These are phyloP conservation scores for Chalaropsis ovoidea DNA, from an alignment of 2,329 filamentous ascomycete species.

Conservation along the genomic window DNA sequence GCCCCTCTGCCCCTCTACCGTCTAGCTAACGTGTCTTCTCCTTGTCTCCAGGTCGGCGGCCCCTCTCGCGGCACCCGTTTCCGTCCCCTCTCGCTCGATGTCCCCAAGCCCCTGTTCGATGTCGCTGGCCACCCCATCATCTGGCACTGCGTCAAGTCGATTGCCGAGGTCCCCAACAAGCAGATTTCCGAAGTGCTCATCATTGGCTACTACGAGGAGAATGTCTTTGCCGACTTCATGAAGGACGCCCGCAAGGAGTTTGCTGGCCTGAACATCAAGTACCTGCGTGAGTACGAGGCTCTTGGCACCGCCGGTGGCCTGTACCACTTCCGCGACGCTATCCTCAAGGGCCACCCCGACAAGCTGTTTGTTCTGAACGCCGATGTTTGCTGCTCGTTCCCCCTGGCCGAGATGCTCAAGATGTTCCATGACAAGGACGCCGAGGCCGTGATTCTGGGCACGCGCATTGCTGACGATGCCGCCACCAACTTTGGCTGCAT, in stretches of 20 bases:
- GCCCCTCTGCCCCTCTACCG: slow-evolving; percentile 20
- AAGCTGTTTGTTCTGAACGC: slow-evolving; percentile 96
- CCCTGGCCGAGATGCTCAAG: slow-evolving; percentile 87
- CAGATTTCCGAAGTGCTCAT: slow-evolving; percentile 88
- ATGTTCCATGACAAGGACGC: slow-evolving; percentile 91
- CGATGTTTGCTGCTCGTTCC: slow-evolving; percentile 98
- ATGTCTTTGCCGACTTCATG: slow-evolving; percentile 95
- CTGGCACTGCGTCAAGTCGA: slow-evolving; percentile 89
- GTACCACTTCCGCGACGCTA: slow-evolving; percentile 98
- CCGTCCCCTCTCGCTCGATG: slow-evolving; percentile 84
- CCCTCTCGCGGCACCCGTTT: slow-evolving; percentile 93
- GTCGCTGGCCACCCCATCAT: slow-evolving; percentile 97
- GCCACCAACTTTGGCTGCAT: slow-evolving; percentile 97
- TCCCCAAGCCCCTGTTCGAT: slow-evolving; percentile 97
- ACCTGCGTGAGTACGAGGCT: slow-evolving; percentile 94
- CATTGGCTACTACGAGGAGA: slow-evolving; percentile 97
- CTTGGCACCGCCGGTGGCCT: slow-evolving; percentile 91
- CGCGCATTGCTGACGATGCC: slow-evolving; percentile 78
- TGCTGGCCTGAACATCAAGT: slow-evolving; percentile 81
- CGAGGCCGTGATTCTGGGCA: slow-evolving; percentile 92
- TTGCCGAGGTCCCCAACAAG: slow-evolving; percentile 73
- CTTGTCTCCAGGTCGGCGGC: slow-evolving; percentile 63
- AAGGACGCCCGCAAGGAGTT: slow-evolving; percentile 79
- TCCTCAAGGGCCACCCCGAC: slow-evolving; percentile 89
- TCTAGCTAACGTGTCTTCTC: slow-evolving; percentile 30